A percentile compares a stretch with the other conserved stretches of the same genome.
These are phyloP conservation scores for Lippia alba DNA, from an alignment of 305 asterid genomes.

Conservation along the genomic window DNA sequence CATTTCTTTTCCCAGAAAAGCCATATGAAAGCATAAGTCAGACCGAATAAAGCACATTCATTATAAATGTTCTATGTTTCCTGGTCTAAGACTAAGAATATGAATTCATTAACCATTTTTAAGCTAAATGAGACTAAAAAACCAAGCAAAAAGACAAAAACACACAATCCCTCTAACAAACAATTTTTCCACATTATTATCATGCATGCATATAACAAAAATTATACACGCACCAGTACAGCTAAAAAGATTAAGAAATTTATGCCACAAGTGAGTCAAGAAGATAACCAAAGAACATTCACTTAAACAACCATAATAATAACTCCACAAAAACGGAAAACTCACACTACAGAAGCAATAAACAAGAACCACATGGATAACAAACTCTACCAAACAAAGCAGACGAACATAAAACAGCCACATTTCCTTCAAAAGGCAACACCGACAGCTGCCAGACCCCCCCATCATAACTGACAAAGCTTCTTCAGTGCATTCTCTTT, in stretches of 20 bases:
- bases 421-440: slow-evolving; percentile 30
- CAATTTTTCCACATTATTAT: neutral
- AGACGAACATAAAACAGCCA: neutral
- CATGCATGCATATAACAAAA: neutral
- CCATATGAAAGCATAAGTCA: too few relatives aligned
- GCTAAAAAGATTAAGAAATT: neutral
- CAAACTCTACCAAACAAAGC: slow-evolving; percentile 15
- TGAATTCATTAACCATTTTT: too few relatives aligned
- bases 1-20: too few relatives aligned
- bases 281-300: neutral
- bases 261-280: neutral
- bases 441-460: slow-evolving; percentile 63
- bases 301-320: neutral
- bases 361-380: slow-evolving; percentile 1
- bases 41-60: too few relatives aligned
- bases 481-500: slow-evolving; percentile 68
- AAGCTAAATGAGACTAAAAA: too few relatives aligned
- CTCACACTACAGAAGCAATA: neutral
- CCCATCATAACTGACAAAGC: slow-evolving; percentile 78
- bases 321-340: neutral
- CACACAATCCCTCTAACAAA: neutral
- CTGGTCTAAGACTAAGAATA: too few relatives aligned
- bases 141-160: neutral
- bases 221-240: neutral
- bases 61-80: too few relatives aligned